Evolutionary conservation across 2,329 filamentous ascomycete species (phyloP), one percentile per base, ranked within the genome.

Genomic region (Aspergillus melleus): DNA sequence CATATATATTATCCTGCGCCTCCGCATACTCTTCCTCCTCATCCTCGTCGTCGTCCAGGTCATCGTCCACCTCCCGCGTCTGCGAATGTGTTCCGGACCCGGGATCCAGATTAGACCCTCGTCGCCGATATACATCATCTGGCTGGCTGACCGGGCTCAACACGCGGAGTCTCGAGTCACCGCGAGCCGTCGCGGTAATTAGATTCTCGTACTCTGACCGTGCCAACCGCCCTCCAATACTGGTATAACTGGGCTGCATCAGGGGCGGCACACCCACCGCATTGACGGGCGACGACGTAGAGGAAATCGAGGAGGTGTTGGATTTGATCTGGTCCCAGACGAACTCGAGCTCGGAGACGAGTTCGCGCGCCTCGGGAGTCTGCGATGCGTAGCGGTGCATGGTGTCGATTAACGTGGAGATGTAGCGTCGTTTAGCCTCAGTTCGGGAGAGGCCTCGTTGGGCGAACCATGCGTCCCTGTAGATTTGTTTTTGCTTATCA

Each of bases 311-410:
- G 11, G 86, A 76, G 9, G 82, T 86, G 69, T 94, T 97, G 67
- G 89, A 90, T 76, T 95, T 96, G 68, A 99, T 94, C 75, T 98
- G 95, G 68, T 97, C 92, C 95, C 95, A 99, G 44, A 99, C 94
- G 70, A 98, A 99, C 77, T 99, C 95, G n/a, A 99, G 86, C 76
- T 99, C 95, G 10, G 88, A 84, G 42, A 98, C 93, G 44, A 99
- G 83, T 76, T 96, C 93, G 61, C 89, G 85, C 8, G 92, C 92
- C 73, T 96, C 92, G 52, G 77, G 71, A 0, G 92, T 97, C 46
- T 89, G 84, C 49, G 84, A 95, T 53, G 95, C 95, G 80, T 96
- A 98, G 72, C 88, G 86, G 80, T 97, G 93, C 93, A 99, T 98
- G 1, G 93, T 98, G 69, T 94, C 90, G 75, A 99, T 96, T 61